Conservation (phyloP, 106 monocot genomes). For the Agapanthus africanus region DNA sequence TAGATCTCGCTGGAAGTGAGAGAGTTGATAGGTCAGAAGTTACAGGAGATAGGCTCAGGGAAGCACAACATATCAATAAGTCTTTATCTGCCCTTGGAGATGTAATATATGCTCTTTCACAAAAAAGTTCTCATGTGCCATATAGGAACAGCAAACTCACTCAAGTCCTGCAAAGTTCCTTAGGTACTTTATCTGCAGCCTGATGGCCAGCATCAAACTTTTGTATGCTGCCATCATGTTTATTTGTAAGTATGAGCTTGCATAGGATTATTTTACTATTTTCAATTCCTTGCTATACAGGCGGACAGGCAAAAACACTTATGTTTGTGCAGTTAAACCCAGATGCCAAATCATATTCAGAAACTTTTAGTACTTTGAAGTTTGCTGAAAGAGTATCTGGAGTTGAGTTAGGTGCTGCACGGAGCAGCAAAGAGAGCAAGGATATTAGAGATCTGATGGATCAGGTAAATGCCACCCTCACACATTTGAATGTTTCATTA, state of each 20-base stretch:
- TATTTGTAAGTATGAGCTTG: background rate
- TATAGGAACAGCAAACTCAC: slow-evolving; percentile 98
- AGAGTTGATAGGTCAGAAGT: too few relatives aligned
- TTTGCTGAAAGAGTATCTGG: slow-evolving; percentile 99
- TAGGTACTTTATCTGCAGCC: slow-evolving; percentile 49
- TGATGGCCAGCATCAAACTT: background rate
- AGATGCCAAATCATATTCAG: slow-evolving; percentile 80
- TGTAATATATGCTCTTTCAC: slow-evolving; percentile 66
- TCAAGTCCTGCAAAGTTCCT: slow-evolving; percentile 93
- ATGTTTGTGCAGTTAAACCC: slow-evolving; percentile 99
- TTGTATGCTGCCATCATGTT: background rate
- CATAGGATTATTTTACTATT: background rate
- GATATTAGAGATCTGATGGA: slow-evolving; percentile 87
- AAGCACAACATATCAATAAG: too few relatives aligned
- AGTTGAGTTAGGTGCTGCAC: slow-evolving; percentile 88
- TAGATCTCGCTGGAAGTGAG: too few relatives aligned
- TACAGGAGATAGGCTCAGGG: too few relatives aligned
- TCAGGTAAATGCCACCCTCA: too few relatives aligned
- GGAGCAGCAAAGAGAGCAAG: slow-evolving; percentile 88
- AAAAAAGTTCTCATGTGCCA: slow-evolving; percentile 80
- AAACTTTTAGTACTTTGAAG: slow-evolving; percentile 86
- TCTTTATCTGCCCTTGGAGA: too few relatives aligned
- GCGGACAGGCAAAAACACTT: slow-evolving; percentile 94
- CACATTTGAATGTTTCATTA: too few relatives aligned
- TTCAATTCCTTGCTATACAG: slow-evolving; percentile 15